phyloP scores from a whole-genome alignment of 345 rosid species.

The Brassica rapa region DNA sequence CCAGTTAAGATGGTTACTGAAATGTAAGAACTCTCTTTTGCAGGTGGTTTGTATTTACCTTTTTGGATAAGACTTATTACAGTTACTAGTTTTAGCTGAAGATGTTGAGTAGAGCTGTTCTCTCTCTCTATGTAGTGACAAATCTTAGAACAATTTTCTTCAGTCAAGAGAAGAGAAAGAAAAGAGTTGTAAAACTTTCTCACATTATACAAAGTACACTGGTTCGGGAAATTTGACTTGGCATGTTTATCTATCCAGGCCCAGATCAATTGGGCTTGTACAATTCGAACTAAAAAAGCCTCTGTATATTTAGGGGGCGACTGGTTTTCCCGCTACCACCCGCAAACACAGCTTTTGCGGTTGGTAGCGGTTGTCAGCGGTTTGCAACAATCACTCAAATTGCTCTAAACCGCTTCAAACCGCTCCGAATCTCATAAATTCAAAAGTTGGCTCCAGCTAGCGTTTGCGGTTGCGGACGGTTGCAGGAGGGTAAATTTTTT shows the following conservation, averaged over 20 bases:
- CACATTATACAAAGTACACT: not conserved
- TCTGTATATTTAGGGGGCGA: not conserved
- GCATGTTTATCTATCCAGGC: not conserved
- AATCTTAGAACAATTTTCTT: conserved; percentile 11
- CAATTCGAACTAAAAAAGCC: conserved; percentile 2
- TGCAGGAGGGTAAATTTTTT: too few relatives aligned
- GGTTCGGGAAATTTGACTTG: not conserved
- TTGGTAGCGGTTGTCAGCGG: too few relatives aligned
- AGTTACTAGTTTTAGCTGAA: conserved; percentile 13
- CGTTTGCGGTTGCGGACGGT: too few relatives aligned
- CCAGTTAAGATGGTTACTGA: not conserved
- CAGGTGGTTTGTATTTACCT: conserved; percentile 31
- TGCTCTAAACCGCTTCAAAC: too few relatives aligned
- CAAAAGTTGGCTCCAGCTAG: too few relatives aligned
- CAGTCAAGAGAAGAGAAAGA: not conserved
- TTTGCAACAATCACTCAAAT: too few relatives aligned
- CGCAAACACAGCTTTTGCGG: too few relatives aligned
- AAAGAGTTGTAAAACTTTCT: conserved; percentile 23
- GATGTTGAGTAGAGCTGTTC: conserved; percentile 13
- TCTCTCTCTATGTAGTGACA: conserved; percentile 6
- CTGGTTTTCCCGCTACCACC: too few relatives aligned
- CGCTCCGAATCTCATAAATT: too few relatives aligned
- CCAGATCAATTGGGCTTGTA: conserved; percentile 12
- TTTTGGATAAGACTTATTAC: conserved; percentile 20
- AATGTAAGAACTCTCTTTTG: not conserved